A percentile compares a stretch with the other conserved stretches of the same genome.
Evolutionary conservation across 108 stramenopile genomes (phyloP).

Genomic region (Fistulifera pelliculosa): DNA sequence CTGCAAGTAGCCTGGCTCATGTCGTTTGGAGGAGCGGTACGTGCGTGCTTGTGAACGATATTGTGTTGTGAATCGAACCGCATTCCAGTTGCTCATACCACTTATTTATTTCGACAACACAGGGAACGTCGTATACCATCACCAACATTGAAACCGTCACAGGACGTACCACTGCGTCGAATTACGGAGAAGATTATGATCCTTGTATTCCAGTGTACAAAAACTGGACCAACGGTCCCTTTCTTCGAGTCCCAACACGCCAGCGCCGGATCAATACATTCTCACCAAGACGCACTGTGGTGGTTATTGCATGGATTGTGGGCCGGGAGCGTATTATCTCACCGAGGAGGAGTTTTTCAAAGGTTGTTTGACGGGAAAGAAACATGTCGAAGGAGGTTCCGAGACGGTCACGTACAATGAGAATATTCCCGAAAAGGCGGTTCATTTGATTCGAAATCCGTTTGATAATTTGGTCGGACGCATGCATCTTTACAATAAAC

Average conservation of each 20-base stretch:
- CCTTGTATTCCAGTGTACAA: constrained; percentile 1
- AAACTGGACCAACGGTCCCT: constrained; percentile 1
- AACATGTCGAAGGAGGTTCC: constrained; percentile 11
- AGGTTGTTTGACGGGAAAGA: constrained; percentile 9
- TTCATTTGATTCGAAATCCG: constrained; percentile 53
- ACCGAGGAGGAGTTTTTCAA: constrained; percentile 9
- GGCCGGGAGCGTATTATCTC: constrained; percentile 30
- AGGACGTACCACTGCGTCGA: constrained; percentile 4
- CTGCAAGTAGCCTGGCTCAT: constrained; percentile 1
- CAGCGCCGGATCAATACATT: constrained; percentile 12
- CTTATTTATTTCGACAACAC: neutral
- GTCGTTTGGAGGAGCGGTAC: constrained; percentile 3
- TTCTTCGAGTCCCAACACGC: neutral
- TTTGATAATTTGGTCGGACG: constrained; percentile 55
- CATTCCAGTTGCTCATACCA: neutral
- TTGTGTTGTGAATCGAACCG: neutral
- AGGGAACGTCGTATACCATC: constrained; percentile 14
- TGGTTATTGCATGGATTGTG: constrained; percentile 29
- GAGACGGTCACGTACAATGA: constrained; percentile 16
- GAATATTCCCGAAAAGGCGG: constrained; percentile 21
- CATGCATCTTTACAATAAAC: constrained; percentile 25
- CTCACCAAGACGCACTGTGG: constrained; percentile 69
- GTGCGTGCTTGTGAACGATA: neutral
- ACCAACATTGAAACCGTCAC: constrained; percentile 2
- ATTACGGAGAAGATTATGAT: constrained; percentile 5